Base-by-base conservation (phyloP, 2,329 filamentous ascomycete species). In the Ophiostoma novo-ulmi region DNA sequence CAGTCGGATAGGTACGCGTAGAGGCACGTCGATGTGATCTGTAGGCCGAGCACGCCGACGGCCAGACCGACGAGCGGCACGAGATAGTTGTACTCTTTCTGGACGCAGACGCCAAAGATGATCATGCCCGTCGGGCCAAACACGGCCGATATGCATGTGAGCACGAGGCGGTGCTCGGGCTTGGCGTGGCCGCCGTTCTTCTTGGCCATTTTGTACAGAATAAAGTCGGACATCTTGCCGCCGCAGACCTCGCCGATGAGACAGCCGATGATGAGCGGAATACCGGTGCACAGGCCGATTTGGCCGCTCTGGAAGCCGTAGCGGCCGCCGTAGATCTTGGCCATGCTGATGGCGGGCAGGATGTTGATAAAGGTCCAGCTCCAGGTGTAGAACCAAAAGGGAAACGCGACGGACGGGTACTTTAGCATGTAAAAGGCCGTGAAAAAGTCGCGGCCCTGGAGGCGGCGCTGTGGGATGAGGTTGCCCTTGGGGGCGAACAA, bases 311-410 rank as follows among this genome's bases (percentile, higher is more conserved):
- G 31, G 31, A 72, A 72, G 69, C 63, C 36, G 70, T 70, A 73
- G 35, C 44, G 63, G 26, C 36, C 5, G 64, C 72, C 71, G 69
- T 72, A 73, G 63, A 72, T 71, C 70, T 73, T 73, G 68, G 72
- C 72, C 70, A 70, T 72, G 70, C 69, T 72, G 66, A 73, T 73
- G 71, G 71, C 71, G 13, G 71, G 71, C 58, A 72, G 71, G 67
- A 73, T 73, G 72, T 72, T 73, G 70, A 72, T 66, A 31, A 72
- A 72, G 5, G 72, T 71, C 70, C 71, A 73, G 71, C 70, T 71
- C 68, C 67, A 52, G 3, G 71, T 71, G 55, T 73, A 73, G 63
- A 69, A 72, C 65, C 58, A 67, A 26, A 72, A 70, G 26, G 72
- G 63, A 35, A 73, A 68, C 36, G 66, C 14, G n/a, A 73, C 67